phyloP scores from a whole-genome alignment of 805 yeast species.

The Tetrapisispora fleetii region DNA sequence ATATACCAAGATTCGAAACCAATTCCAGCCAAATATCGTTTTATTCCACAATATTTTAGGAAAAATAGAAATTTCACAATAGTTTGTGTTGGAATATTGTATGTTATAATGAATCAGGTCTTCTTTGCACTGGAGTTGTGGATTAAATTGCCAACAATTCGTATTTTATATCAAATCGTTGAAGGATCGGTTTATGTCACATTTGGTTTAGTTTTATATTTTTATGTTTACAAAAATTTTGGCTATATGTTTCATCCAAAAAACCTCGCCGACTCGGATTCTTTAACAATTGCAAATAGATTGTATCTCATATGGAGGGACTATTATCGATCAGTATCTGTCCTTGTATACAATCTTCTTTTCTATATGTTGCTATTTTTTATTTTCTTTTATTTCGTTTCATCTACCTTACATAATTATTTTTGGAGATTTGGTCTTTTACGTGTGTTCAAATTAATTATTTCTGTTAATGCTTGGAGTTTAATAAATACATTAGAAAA shows the following conservation, averaged over 20 bases:
- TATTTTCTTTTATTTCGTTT: slow-evolving; percentile 11
- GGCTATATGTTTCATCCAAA: slow-evolving; percentile 18
- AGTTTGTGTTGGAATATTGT: slow-evolving; percentile 7
- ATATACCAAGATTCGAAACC: slow-evolving; percentile 12
- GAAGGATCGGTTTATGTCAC: slow-evolving; percentile 10
- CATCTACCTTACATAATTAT: background rate
- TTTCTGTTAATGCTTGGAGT: slow-evolving; percentile 28
- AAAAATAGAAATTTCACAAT: slow-evolving; percentile 14
- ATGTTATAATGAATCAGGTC: slow-evolving; percentile 1
- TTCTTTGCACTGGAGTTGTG: background rate
- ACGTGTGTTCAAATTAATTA: slow-evolving; percentile 17
- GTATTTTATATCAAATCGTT: background rate
- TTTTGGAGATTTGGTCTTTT: slow-evolving; percentile 20
- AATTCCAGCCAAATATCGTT: slow-evolving; percentile 7
- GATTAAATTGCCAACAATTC: background rate
- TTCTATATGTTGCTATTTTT: slow-evolving; percentile 12
- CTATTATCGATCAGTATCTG: slow-evolving; percentile 22
- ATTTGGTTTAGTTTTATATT: slow-evolving; percentile 10
- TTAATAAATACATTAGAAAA: slow-evolving; percentile 23
- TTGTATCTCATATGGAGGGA: slow-evolving; percentile 17
- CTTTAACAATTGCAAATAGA: slow-evolving; percentile 2
- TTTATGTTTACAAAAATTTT: slow-evolving; percentile 20
- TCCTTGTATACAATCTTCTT: slow-evolving; percentile 16
- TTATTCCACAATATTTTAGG: slow-evolving; percentile 13
- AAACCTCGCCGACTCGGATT: slow-evolving; percentile 4